Conservation (phyloP, 179 eudicot species). For the Camellia oleifera region DNA sequence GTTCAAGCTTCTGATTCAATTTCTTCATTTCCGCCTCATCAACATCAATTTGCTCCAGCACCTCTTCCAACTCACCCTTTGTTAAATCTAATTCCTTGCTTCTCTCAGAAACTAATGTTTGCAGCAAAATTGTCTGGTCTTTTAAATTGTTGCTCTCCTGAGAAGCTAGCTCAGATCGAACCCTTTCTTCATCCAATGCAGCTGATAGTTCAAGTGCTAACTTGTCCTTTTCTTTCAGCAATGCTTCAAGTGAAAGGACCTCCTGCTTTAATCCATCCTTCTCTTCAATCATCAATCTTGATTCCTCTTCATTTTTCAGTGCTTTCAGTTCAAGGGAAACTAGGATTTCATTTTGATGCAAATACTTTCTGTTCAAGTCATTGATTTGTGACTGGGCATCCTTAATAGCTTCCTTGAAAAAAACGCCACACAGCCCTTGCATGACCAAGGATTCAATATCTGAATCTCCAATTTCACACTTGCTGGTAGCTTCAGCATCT, state of each 20-base stretch:
- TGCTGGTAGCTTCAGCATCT: constrained; percentile 24
- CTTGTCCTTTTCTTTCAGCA: constrained; percentile 42
- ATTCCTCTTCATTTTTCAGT: no score
- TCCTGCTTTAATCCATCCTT: no score
- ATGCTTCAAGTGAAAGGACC: neutral
- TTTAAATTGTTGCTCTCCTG: constrained; percentile 36
- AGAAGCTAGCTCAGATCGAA: constrained; percentile 29
- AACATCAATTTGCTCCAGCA: constrained; percentile 35
- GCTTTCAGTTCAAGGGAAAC: constrained; percentile 27
- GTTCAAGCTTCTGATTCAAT: constrained; percentile 37
- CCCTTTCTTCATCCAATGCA: constrained; percentile 33
- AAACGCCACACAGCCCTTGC: constrained; percentile 38
- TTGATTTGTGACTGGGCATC: constrained; percentile 38
- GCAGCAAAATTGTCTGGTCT: constrained; percentile 27
- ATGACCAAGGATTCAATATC: constrained; percentile 30
- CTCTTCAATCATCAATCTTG: no score
- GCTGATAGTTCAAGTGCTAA: constrained; percentile 25
- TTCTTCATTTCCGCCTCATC: constrained; percentile 26
- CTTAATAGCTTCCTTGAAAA: constrained; percentile 39
- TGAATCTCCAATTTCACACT: constrained; percentile 33
- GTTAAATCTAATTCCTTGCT: constrained; percentile 36
- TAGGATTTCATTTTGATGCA: constrained; percentile 30
- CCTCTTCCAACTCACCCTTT: constrained; percentile 31
- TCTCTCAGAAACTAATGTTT: constrained; percentile 28
- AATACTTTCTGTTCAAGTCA: constrained; percentile 25